These are phyloP conservation scores for Dothiorella sarmentorum DNA, from an alignment of 2,329 filamentous ascomycete genomes.

Conservation along the genomic window DNA sequence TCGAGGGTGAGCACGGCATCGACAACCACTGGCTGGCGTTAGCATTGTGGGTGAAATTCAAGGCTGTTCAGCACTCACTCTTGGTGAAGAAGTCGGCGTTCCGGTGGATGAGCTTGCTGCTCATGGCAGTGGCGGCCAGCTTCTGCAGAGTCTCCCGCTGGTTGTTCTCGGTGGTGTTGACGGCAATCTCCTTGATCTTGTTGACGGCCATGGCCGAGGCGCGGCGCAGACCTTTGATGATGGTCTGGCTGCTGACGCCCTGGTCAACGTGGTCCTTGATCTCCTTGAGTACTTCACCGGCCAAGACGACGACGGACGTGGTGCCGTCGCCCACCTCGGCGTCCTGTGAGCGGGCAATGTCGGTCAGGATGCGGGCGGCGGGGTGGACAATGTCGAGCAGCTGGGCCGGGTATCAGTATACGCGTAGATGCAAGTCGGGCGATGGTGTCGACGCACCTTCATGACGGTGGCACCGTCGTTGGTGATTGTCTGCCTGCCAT, in stretches of 20 bases:
- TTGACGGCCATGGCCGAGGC: constrained; percentile 90
- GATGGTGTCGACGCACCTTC: constrained; percentile 62
- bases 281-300: constrained; percentile 97
- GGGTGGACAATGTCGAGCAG: constrained; percentile 98
- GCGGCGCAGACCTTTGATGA: constrained; percentile 91
- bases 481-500: constrained; percentile 95
- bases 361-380: constrained; percentile 92
- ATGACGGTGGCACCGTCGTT: constrained; percentile 99
- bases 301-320: constrained; percentile 93
- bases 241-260: constrained; percentile 93
- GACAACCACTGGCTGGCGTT: constrained; percentile 74
- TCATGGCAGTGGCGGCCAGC: constrained; percentile 95
- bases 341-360: constrained; percentile 98
- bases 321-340: constrained; percentile 98
- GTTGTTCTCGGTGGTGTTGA: constrained; percentile 77
- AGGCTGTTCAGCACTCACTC: constrained; percentile 56
- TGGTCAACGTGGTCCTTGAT: constrained; percentile 94
- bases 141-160: constrained; percentile 84
- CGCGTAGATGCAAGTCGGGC: neutral
- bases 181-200: constrained; percentile 96
- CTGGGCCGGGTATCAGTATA: constrained; percentile 41
- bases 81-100: constrained; percentile 97
- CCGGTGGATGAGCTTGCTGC: constrained; percentile 97
- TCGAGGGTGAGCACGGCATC: constrained; percentile 93
- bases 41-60: neutral